These are phyloP conservation scores for Microsporum ferrugineum DNA, from an alignment of 2,329 filamentous ascomycete species.

Conservation along the genomic window DNA sequence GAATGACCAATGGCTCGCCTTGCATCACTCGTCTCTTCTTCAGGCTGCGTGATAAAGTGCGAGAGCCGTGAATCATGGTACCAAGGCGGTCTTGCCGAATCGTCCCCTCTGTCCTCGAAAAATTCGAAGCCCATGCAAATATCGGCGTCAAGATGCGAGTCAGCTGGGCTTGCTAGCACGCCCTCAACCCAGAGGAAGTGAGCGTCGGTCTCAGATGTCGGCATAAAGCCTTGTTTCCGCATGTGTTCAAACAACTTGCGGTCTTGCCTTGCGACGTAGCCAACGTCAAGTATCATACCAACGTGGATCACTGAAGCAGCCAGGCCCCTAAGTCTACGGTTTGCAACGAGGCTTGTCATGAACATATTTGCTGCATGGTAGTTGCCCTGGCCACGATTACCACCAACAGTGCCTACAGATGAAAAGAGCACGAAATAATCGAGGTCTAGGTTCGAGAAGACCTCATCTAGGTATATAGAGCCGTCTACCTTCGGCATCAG, in stretches of 20 bases:
- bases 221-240: neutral
- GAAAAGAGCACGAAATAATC: constrained; percentile 16
- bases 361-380: constrained; percentile 37
- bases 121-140: no score
- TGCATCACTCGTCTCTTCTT: no score
- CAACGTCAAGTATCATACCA: constrained; percentile 1
- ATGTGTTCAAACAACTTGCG: neutral
- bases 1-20: no score
- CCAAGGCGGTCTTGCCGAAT: no score
- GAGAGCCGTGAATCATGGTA: no score
- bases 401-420: constrained; percentile 16
- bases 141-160: no score
- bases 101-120: no score
- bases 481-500: constrained; percentile 34
- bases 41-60: no score
- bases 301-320: constrained; percentile 8
- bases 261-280: constrained; percentile 5
- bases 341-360: constrained; percentile 26
- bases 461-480: constrained; percentile 14
- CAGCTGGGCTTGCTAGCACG: no score
- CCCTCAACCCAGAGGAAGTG: no score
- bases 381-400: constrained; percentile 26
- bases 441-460: constrained; percentile 10
- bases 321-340: constrained; percentile 5
- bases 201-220: constrained; percentile 36